Conservation (phyloP, 257 asterid genomes). For the Avicennia marina region DNA sequence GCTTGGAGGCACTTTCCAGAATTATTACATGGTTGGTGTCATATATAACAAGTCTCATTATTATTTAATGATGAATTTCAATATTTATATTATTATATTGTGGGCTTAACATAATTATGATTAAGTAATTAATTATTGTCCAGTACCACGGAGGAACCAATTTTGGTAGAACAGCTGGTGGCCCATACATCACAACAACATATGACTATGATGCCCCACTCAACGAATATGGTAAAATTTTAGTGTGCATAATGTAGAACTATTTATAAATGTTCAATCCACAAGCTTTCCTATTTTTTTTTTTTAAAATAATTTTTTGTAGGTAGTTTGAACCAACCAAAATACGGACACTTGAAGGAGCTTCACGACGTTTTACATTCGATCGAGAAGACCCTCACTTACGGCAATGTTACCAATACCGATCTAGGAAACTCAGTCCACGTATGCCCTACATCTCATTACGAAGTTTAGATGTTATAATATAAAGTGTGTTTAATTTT, state of each 20-base stretch:
- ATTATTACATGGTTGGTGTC: conserved; percentile 82
- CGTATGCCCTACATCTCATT: conserved; percentile 19
- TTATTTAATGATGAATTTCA: no score
- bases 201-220: conserved; percentile 84
- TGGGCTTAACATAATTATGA: no score
- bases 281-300: no score
- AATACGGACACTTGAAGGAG: conserved; percentile 74
- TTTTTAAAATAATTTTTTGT: background rate
- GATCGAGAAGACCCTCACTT: conserved; percentile 50
- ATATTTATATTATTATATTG: no score
- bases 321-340: conserved; percentile 65
- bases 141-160: conserved; percentile 90
- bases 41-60: background rate
- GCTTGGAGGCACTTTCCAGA: conserved; percentile 88
- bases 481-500: no score
- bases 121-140: background rate
- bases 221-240: conserved; percentile 61
- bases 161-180: conserved; percentile 74
- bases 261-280: no score
- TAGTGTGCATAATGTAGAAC: no score
- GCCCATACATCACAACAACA: conserved; percentile 72
- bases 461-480: no score
- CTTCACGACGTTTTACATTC: conserved; percentile 60
- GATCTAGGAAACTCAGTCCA: conserved; percentile 38
- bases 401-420: conserved; percentile 37